Evolutionary conservation across 2,329 filamentous ascomycete species (phyloP), one percentile per base, ranked within the genome.

Genomic region (Aspergillus novoparasiticus): DNA sequence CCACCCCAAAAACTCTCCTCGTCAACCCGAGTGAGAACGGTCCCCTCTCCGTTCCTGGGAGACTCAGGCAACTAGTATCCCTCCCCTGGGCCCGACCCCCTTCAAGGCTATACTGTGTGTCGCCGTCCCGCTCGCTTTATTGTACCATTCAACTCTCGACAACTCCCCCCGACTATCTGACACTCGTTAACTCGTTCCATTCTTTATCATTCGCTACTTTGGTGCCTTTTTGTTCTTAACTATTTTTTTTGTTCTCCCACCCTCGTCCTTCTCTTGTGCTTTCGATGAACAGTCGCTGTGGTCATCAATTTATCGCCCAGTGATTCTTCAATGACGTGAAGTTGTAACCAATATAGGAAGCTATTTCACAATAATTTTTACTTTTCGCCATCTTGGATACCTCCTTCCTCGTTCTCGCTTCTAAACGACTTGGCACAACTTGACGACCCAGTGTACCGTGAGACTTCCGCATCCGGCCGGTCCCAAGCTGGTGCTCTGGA

Each of bases 401-500:
- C 56, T 28, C 58, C 57, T 43, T 39, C 21, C 50, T 36, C 19
- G 28, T 39, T 36, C 50, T 41, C 59, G 56, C 66, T 50, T 58
- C 59, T 48, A 56, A 45, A 63, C 50, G 50, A 66, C 23, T 48
- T 32, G 54, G 19, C 54, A 34, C 28, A 41, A 57, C 30, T 50
- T 32, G 30, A 60, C 48, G 32, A 62, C 62, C 54, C 68, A 64
- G 58, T 50, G 63, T 61, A 65, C 60, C 62, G 45, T 53, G 63
- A 66, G 57, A 66, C 65, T 73, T 76, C 75, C 74, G 74, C 74
- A 76, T 76, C 71, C 72, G 75, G 73, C 68, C 69, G 66, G 63
- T 70, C 67, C 68, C 67, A 75, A 75, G 67, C 66, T 72, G 70
- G 72, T 76, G 71, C 71, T 73, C 71, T 70, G 69, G 69, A 76